phyloP scores from a whole-genome alignment of 306 rosid species.

The Psophocarpus tetragonolobus region DNA sequence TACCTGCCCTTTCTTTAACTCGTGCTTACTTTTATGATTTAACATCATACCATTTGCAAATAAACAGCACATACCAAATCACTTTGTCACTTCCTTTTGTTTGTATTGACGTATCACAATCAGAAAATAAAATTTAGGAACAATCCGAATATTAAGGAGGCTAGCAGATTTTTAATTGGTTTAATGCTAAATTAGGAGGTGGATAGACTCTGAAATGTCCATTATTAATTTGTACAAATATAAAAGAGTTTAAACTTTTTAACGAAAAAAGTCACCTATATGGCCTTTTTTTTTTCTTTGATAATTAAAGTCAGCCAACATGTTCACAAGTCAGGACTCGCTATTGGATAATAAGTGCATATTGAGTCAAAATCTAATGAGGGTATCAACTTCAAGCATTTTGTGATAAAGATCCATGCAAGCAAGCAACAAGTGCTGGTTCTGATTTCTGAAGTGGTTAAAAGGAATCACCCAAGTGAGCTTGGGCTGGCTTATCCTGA shows the following conservation, averaged over 20 bases:
- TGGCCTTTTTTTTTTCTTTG: not conserved
- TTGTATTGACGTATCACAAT: constrained; percentile 1
- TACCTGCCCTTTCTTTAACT: constrained; percentile 13
- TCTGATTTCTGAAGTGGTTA: constrained; percentile 33
- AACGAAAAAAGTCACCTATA: not conserved
- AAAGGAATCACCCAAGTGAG: constrained; percentile 33
- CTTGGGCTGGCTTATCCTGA: constrained; percentile 34
- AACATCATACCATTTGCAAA: constrained; percentile 2
- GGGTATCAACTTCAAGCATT: constrained; percentile 36
- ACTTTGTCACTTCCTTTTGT: constrained; percentile 1
- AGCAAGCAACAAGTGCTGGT: constrained; percentile 38
- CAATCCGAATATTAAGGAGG: not conserved
- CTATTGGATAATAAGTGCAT: constrained; percentile 28
- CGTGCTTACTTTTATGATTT: constrained; percentile 20
- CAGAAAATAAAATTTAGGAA: not conserved
- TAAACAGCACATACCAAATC: constrained; percentile 23
- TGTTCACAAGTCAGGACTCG: not conserved
- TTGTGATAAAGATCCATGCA: constrained; percentile 44
- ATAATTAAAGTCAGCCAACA: not conserved
- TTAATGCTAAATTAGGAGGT: not conserved
- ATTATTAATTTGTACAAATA: not conserved
- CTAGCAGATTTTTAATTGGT: not conserved
- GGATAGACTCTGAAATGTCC: not conserved
- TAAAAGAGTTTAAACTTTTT: not conserved
- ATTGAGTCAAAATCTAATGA: constrained; percentile 39